Percentiles rank a stretch among this genome's conserved stretches.
Evolutionary conservation across 805 yeast species (phyloP).

Genomic region (Barnettozyma pratensis): DNA sequence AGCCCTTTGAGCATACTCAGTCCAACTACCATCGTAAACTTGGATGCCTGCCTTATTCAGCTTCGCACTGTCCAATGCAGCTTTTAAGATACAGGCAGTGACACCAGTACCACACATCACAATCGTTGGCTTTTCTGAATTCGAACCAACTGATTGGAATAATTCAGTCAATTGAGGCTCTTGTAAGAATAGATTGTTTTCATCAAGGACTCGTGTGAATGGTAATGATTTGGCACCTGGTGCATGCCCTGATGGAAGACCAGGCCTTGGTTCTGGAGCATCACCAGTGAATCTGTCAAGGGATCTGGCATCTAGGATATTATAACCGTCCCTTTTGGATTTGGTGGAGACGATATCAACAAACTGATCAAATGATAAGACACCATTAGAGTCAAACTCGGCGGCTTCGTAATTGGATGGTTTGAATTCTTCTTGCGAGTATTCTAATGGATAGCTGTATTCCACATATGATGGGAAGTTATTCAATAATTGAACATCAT

Average conservation of each 20-base stretch:
- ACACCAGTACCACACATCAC: slow-evolving; percentile 97
- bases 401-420: slow-evolving; percentile 30
- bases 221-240: slow-evolving; percentile 80
- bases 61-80: slow-evolving; percentile 61
- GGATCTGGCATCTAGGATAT: slow-evolving; percentile 80
- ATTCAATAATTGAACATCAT: slow-evolving; percentile 62
- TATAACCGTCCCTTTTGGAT: slow-evolving; percentile 39
- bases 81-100: slow-evolving; percentile 81
- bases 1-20: slow-evolving; percentile 81
- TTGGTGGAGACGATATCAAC: slow-evolving; percentile 48
- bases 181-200: slow-evolving; percentile 41
- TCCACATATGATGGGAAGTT: slow-evolving; percentile 52
- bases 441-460: slow-evolving; percentile 42
- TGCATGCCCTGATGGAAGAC: slow-evolving; percentile 83
- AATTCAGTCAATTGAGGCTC: slow-evolving; percentile 40
- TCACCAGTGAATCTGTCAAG: slow-evolving; percentile 68
- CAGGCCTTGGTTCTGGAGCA: slow-evolving; percentile 87
- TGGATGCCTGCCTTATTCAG: slow-evolving; percentile 40
- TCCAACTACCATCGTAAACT: slow-evolving; percentile 86
- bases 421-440: slow-evolving; percentile 13
- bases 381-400: slow-evolving; percentile 41
- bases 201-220: slow-evolving; percentile 54
- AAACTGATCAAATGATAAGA: slow-evolving; percentile 64
- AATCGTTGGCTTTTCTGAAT: slow-evolving; percentile 58
- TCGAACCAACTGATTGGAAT: slow-evolving; percentile 35